Conservation (phyloP, 2,329 filamentous ascomycete genomes). For the Aulographum hederae region DNA sequence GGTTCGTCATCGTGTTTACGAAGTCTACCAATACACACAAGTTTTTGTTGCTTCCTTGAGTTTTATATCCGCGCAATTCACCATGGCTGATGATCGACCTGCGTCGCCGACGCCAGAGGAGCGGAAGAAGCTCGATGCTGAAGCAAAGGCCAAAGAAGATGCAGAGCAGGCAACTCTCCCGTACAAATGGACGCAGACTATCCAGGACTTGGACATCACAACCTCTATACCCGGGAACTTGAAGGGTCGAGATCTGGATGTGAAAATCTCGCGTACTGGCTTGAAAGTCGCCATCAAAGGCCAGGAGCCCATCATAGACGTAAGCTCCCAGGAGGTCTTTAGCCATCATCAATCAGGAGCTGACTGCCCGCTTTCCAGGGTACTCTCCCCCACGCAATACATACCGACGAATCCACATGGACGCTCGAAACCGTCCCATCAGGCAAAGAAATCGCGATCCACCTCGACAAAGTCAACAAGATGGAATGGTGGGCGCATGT, state of each 20-base stretch:
- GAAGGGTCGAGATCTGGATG: constrained; percentile 66
- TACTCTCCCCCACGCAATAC: constrained; percentile 62
- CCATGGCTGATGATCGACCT: too few relatives aligned
- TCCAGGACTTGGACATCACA: constrained; percentile 68
- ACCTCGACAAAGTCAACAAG: constrained; percentile 91
- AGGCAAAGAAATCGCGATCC: constrained; percentile 62
- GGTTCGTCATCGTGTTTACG: too few relatives aligned
- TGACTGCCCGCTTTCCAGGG: constrained; percentile 38
- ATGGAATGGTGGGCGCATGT: constrained; percentile 98
- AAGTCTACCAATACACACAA: too few relatives aligned
- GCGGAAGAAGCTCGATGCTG: constrained; percentile 36
- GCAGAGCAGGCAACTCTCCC: constrained; percentile 81
- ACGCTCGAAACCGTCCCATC: constrained; percentile 53
- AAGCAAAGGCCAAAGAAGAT: constrained; percentile 51
- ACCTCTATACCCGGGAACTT: constrained; percentile 64
- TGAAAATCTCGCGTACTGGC: constrained; percentile 63
- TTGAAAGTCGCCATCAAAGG: constrained; percentile 76
- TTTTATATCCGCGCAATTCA: too few relatives aligned
- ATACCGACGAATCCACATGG: constrained; percentile 83
- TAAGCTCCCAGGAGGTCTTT: constrained; percentile 30
- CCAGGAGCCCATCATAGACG: constrained; percentile 65
- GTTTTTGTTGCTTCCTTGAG: too few relatives aligned
- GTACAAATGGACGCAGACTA: constrained; percentile 95
- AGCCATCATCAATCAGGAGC: background rate
- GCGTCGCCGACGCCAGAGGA: constrained; percentile 31